Evolutionary conservation across 164 flowering plant species (phyloP).

Genomic region (Umbilicus rupestris): DNA sequence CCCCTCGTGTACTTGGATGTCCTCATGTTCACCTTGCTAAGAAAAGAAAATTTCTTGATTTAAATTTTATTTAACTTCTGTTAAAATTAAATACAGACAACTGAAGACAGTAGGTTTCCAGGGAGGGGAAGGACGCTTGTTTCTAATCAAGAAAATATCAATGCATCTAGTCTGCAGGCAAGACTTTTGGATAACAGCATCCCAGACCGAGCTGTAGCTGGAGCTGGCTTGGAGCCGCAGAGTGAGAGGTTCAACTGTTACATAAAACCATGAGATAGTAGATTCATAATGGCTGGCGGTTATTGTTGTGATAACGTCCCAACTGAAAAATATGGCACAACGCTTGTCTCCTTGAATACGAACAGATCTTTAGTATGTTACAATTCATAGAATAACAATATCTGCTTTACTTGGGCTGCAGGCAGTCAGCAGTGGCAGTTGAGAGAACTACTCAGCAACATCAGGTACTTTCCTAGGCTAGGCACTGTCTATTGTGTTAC

Average conservation of each 20-base stretch:
- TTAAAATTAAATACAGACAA: conserved; percentile 29
- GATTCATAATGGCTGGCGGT: not conserved
- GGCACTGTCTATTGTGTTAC: not conserved
- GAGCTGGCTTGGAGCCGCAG: conserved; percentile 22
- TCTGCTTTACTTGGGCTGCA: not conserved
- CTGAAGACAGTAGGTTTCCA: conserved; percentile 65
- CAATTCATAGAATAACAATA: not conserved
- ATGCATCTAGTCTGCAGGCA: conserved; percentile 50
- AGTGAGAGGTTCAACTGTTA: conserved; percentile 43
- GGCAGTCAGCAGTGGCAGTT: conserved; percentile 14
- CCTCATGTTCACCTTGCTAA: not conserved
- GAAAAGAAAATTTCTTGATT: not conserved
- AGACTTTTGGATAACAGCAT: conserved; percentile 58
- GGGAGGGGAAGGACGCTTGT: conserved; percentile 76
- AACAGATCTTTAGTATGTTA: not conserved
- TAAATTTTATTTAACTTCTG: not conserved
- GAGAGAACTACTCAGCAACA: conserved; percentile 17
- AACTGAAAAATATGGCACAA: not conserved
- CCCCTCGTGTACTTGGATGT: not conserved
- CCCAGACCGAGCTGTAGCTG: conserved; percentile 22
- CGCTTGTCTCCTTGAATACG: not conserved
- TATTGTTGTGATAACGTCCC: not conserved
- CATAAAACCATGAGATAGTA: not conserved
- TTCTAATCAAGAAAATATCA: conserved; percentile 29
- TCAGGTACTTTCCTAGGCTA: conserved; percentile 31